A percentile compares a stretch with the other conserved stretches of the same genome.
phyloP scores from a whole-genome alignment of 2,329 filamentous ascomycete genomes.

The Neofusicoccum kwambonambiense region DNA sequence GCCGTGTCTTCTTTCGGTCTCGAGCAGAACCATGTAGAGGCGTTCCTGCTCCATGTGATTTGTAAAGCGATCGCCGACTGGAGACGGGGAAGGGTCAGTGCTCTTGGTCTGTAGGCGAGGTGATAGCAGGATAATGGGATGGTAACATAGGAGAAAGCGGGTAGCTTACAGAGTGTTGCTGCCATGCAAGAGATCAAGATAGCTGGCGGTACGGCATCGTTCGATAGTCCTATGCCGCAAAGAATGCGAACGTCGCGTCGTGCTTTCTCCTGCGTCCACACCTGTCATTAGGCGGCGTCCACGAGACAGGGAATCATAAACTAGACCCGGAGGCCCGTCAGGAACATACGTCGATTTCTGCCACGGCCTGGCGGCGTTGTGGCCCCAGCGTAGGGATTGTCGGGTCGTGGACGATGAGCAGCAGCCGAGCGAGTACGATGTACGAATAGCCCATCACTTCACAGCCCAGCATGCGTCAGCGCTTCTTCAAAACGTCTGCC shows the following conservation, averaged over 20 bases:
- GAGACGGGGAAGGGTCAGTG: too few species aligned
- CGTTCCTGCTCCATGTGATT: not conserved
- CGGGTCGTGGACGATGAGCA: slow-evolving; percentile 37
- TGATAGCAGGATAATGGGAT: too few species aligned
- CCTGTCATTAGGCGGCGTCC: not conserved
- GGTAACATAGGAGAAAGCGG: too few species aligned
- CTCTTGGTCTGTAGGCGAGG: too few species aligned
- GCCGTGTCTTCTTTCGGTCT: not conserved
- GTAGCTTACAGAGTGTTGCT: slow-evolving; percentile 31
- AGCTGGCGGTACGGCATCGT: slow-evolving; percentile 31
- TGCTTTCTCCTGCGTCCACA: not conserved
- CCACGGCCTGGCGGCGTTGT: slow-evolving; percentile 32
- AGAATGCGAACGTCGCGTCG: slow-evolving; percentile 29
- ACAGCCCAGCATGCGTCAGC: not conserved
- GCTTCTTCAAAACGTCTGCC: too few species aligned
- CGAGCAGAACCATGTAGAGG: not conserved
- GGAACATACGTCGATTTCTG: slow-evolving; percentile 29
- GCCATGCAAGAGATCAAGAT: slow-evolving; percentile 39
- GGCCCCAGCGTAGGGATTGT: slow-evolving; percentile 37
- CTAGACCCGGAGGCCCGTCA: too few species aligned
- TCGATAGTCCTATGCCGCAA: slow-evolving; percentile 35
- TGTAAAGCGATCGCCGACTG: slow-evolving; percentile 17
- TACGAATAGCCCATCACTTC: slow-evolving; percentile 26
- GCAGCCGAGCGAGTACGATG: slow-evolving; percentile 35
- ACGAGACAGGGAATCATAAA: not conserved